These are phyloP conservation scores for Pseudogymnoascus pannorum DNA, from an alignment of 2,329 filamentous ascomycete species.

Conservation along the genomic window DNA sequence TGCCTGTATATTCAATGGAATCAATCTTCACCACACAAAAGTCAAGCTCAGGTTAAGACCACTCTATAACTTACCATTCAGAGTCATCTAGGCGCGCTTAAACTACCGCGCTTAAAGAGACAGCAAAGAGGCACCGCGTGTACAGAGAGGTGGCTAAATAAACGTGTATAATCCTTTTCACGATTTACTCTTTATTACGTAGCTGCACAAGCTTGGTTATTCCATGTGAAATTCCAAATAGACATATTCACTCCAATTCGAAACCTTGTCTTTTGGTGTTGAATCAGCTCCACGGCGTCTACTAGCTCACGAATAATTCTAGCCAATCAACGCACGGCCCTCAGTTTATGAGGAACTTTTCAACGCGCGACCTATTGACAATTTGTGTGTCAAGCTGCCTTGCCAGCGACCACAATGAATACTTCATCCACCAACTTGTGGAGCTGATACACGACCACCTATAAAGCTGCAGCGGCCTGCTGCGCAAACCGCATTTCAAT, in stretches of 20 bases:
- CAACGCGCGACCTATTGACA: conserved; percentile 6
- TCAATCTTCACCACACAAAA: conserved; percentile 2
- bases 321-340: conserved; percentile 8
- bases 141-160: not conserved
- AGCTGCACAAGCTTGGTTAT: not conserved
- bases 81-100: not conserved
- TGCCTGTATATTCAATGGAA: conserved; percentile 7
- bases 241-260: not conserved
- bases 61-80: too few species aligned
- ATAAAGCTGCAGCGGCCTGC: conserved; percentile 23
- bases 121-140: not conserved
- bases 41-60: not conserved
- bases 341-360: conserved; percentile 8
- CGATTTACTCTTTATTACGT: not conserved
- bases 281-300: not conserved
- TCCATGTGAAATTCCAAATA: not conserved
- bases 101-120: not conserved
- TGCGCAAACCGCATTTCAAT: conserved; percentile 21
- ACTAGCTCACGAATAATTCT: conserved; percentile 2
- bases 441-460: conserved; percentile 9
- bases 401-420: conserved; percentile 8
- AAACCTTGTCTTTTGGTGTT: not conserved
- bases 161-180: not conserved
- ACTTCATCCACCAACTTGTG: conserved; percentile 5
- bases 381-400: conserved; percentile 6